phyloP scores from a whole-genome alignment of 2,329 filamentous ascomycete genomes.

The Macroventuria anomochaeta region DNA sequence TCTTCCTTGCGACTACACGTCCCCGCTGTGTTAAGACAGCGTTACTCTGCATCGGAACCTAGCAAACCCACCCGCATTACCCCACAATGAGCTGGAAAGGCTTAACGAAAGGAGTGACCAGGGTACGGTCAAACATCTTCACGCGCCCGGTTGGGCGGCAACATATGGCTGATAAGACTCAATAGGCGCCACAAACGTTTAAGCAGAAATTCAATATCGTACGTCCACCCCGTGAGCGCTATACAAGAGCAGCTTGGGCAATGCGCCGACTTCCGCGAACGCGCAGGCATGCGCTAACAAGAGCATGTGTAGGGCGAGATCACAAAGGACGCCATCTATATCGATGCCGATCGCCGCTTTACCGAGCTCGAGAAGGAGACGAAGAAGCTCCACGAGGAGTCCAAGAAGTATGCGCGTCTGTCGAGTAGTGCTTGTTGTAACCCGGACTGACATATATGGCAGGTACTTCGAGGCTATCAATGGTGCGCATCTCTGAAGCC shows the following conservation, averaged over 20 bases:
- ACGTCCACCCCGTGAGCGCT: constrained; percentile 29
- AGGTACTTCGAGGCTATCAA: constrained; percentile 96
- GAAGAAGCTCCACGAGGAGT: constrained; percentile 96
- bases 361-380: constrained; percentile 94
- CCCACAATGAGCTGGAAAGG: constrained; percentile 91
- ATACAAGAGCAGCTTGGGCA: background rate
- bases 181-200: constrained; percentile 84
- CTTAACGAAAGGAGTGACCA: constrained; percentile 85
- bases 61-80: constrained; percentile 5
- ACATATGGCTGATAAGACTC: constrained; percentile 30
- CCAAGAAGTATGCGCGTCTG: constrained; percentile 68
- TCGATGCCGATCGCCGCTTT: constrained; percentile 92
- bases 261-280: constrained; percentile 30
- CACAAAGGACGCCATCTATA: constrained; percentile 93
- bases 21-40: constrained; percentile 3
- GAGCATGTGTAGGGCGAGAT: constrained; percentile 70
- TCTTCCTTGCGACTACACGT: constrained; percentile 3
- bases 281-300: constrained; percentile 30
- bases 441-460: constrained; percentile 28
- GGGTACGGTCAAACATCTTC: constrained; percentile 63
- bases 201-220: constrained; percentile 89
- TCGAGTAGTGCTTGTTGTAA: background rate
- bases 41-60: constrained; percentile 15
- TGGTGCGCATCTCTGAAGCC: constrained; percentile 55
- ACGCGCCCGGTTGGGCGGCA: constrained; percentile 17